Base-by-base conservation (phyloP, 441 rosid species). In the Corymbia citriodora region DNA sequence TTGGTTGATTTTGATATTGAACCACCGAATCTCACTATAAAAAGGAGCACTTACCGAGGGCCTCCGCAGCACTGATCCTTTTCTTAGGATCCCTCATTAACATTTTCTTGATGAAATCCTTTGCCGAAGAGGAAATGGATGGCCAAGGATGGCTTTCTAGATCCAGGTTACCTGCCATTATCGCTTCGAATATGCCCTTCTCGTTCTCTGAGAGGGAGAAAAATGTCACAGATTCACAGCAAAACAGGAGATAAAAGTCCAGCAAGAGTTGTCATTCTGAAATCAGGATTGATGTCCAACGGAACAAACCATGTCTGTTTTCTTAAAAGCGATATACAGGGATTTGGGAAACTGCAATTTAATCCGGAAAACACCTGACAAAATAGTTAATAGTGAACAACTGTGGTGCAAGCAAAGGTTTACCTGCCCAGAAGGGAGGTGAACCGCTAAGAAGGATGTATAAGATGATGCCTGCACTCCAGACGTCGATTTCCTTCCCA, bases 341-440 rank as follows among this genome's bases (percentile, higher is more conserved):
- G 48, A 72, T 72, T 25, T 36, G 82, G 49, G 36, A 72, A 72
- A 19, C 27, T 19, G 25, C 49, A 18, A 72, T 72, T 72, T 48
- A 72, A 72, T 36, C 82, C 27, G 14, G 49, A 36, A 70, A 36
- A 36, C 48, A 36, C 18, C 33, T 65, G 9, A 14, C 36, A 29
- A n/a, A 16, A 65, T n/a, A 7, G 36, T 65, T 14, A 65, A 65
- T 65, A n/a, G 72, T n/a, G 18, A 65, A 65, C 48, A 36, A 72
- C 61, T 19, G 29, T 2, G 9, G 40, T 31, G 54, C 82, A 25
- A 88, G 31, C 33, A 49, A 79, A 55, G 4, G 83, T 94, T 83
- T 94, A 96, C 97, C 97, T 49, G 94, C 97, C 96, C 96, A 94
- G 92, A 95, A 96, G 6, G 97, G 97, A 91, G 97, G 97, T 87